phyloP scores from a whole-genome alignment of 805 yeast species.

The Candida xiaguanensis region DNA sequence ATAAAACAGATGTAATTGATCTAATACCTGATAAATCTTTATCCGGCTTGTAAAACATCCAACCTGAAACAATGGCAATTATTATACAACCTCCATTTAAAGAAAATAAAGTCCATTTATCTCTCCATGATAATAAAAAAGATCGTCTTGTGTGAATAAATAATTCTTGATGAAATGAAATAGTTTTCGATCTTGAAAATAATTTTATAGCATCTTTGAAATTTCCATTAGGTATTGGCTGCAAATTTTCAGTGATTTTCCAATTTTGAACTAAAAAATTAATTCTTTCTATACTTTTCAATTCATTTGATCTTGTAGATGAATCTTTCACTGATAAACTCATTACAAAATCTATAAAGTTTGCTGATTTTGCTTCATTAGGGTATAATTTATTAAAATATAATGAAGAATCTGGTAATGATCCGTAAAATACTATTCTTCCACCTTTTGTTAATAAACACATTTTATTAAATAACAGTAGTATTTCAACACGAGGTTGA shows the following conservation, averaged over 20 bases:
- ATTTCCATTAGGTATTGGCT: background rate
- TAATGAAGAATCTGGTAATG: slow-evolving; percentile 37
- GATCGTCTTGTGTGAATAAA: slow-evolving; percentile 33
- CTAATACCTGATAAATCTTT: slow-evolving; percentile 61
- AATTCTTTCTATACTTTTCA: slow-evolving; percentile 19
- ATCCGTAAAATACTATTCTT: slow-evolving; percentile 42
- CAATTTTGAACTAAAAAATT: slow-evolving; percentile 23
- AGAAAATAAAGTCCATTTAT: slow-evolving; percentile 29
- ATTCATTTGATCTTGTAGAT: slow-evolving; percentile 23
- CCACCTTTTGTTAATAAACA: slow-evolving; percentile 65
- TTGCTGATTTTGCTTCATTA: slow-evolving; percentile 7
- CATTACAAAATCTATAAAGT: slow-evolving; percentile 32
- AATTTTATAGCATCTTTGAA: slow-evolving; percentile 3
- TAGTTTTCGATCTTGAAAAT: slow-evolving; percentile 12
- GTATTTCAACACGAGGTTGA: slow-evolving; percentile 79
- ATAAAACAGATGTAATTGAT: slow-evolving; percentile 41
- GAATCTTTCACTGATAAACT: slow-evolving; percentile 34
- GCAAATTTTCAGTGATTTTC: slow-evolving; percentile 1
- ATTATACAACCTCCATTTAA: slow-evolving; percentile 40
- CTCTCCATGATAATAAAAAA: slow-evolving; percentile 30
- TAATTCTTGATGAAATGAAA: slow-evolving; percentile 28
- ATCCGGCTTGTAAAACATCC: slow-evolving; percentile 72
- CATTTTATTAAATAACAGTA: slow-evolving; percentile 62
- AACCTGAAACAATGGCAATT: slow-evolving; percentile 62
- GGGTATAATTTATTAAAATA: slow-evolving; percentile 42